A percentile compares a stretch with the other conserved stretches of the same genome.
These are phyloP conservation scores for Phytophthora litchii DNA, from an alignment of 352 stramenopile genomes.

Conservation along the genomic window DNA sequence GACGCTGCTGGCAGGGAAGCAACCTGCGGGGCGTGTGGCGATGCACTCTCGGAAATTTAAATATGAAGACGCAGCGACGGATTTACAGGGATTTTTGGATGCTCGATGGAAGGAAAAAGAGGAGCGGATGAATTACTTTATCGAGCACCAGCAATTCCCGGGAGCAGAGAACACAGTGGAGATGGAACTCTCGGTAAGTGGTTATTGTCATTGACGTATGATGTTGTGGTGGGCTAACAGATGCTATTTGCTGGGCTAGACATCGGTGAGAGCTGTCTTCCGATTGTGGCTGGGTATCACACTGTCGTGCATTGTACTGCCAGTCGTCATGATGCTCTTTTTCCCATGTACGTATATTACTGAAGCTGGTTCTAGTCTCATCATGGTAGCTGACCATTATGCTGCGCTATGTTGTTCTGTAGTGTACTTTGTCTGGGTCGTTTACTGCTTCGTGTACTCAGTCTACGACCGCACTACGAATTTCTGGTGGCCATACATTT, in stretches of 20 bases:
- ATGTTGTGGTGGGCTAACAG: slow-evolving; percentile 6
- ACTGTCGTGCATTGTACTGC: slow-evolving; percentile 66
- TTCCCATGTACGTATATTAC: slow-evolving; percentile 61
- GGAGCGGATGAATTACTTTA: slow-evolving; percentile 74
- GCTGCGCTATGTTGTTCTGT: slow-evolving; percentile 2
- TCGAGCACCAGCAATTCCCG: slow-evolving; percentile 69
- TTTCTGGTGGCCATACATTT: slow-evolving; percentile 88
- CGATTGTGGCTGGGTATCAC: slow-evolving; percentile 77
- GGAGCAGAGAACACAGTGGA: slow-evolving; percentile 34
- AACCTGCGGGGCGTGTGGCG: slow-evolving; percentile 43
- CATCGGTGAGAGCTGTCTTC: slow-evolving; percentile 67
- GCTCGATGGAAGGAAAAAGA: slow-evolving; percentile 81
- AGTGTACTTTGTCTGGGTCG: slow-evolving; percentile 84
- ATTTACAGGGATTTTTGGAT: slow-evolving; percentile 75
- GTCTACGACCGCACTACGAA: slow-evolving; percentile 85
- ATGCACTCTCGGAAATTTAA: slow-evolving; percentile 69
- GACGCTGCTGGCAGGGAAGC: slow-evolving; percentile 64
- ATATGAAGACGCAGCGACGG: slow-evolving; percentile 57
- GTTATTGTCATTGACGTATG: neutral
- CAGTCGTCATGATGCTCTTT: slow-evolving; percentile 80
- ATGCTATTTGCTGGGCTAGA: slow-evolving; percentile 35
- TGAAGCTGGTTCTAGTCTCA: neutral
- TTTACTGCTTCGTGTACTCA: slow-evolving; percentile 86
- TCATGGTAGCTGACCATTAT: slow-evolving; percentile 7
- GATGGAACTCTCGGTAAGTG: slow-evolving; percentile 48